phyloP scores from a whole-genome alignment of 2,329 filamentous ascomycete genomes.

The Trichoderma koningiopsis region DNA sequence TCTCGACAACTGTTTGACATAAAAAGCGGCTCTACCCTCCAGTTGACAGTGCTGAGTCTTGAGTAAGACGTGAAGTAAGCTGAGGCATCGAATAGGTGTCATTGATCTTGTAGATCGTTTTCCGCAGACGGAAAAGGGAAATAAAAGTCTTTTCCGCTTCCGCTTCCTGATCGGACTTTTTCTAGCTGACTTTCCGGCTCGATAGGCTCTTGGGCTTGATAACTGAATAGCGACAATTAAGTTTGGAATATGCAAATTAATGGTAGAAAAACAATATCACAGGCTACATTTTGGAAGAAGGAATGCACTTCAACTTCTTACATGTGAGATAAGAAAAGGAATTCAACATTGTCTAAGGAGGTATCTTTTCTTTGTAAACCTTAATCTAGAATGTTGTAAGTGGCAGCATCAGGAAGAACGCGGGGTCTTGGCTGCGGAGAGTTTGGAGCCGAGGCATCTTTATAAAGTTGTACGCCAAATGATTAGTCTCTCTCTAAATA shows the following conservation, averaged over 20 bases:
- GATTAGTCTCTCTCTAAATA: not conserved
- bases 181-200: not conserved
- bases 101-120: not conserved
- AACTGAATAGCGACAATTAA: not conserved
- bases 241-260: too few species aligned
- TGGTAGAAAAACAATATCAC: too few species aligned
- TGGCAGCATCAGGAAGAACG: not conserved
- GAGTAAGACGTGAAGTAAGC: not conserved
- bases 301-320: not conserved
- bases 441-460: not conserved
- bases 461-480: not conserved
- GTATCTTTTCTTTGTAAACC: not conserved
- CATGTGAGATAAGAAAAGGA: not conserved
- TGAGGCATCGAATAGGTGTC: not conserved
- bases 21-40: not conserved
- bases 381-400: not conserved
- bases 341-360: not conserved
- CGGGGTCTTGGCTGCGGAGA: not conserved
- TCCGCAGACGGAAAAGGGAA: not conserved
- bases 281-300: not conserved
- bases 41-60: not conserved
- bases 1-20: not conserved
- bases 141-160: not conserved
- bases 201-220: not conserved
- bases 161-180: not conserved